These are phyloP conservation scores for Lycium barbarum DNA, from an alignment of 257 asterid species.

Conservation along the genomic window DNA sequence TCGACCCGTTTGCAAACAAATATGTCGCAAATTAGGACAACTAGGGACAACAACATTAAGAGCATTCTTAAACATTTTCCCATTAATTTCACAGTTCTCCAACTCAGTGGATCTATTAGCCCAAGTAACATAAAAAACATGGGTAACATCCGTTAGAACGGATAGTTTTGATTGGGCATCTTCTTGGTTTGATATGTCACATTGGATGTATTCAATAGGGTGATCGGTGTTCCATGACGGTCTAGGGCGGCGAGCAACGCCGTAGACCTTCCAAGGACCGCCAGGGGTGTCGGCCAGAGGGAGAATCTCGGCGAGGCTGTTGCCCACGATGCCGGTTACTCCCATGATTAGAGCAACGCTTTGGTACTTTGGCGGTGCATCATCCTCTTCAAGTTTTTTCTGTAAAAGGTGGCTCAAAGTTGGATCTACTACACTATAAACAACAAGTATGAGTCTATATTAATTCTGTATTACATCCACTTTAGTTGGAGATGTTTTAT, in stretches of 20 bases:
- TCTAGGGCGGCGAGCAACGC: slow-evolving; percentile 87
- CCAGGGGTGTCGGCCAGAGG: slow-evolving; percentile 97
- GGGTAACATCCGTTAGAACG: slow-evolving; percentile 66
- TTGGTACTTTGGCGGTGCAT: slow-evolving; percentile 62
- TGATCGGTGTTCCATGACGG: slow-evolving; percentile 85
- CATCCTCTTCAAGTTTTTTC: slow-evolving; percentile 74
- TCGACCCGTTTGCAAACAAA: slow-evolving; percentile 80
- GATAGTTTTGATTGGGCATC: slow-evolving; percentile 68
- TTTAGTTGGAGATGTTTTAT: background rate
- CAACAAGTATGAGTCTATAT: too few relatives aligned
- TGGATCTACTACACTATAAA: background rate
- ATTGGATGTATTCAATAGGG: slow-evolving; percentile 72
- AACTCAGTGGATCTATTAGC: slow-evolving; percentile 60
- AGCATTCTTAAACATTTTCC: slow-evolving; percentile 71
- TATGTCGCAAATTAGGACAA: slow-evolving; percentile 70
- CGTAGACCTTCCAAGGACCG: slow-evolving; percentile 97
- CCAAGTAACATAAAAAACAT: slow-evolving; percentile 88
- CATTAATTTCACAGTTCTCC: slow-evolving; percentile 78
- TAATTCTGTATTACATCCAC: background rate
- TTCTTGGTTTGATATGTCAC: slow-evolving; percentile 65
- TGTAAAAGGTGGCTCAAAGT: slow-evolving; percentile 31
- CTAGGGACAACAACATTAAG: slow-evolving; percentile 65
- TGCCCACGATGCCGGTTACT: slow-evolving; percentile 94
- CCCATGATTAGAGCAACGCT: slow-evolving; percentile 89
- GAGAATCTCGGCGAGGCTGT: slow-evolving; percentile 92